Evolutionary conservation across 495 filamentous ascomycete genomes (phyloP).

Genomic region (Aspergillus diversus): DNA sequence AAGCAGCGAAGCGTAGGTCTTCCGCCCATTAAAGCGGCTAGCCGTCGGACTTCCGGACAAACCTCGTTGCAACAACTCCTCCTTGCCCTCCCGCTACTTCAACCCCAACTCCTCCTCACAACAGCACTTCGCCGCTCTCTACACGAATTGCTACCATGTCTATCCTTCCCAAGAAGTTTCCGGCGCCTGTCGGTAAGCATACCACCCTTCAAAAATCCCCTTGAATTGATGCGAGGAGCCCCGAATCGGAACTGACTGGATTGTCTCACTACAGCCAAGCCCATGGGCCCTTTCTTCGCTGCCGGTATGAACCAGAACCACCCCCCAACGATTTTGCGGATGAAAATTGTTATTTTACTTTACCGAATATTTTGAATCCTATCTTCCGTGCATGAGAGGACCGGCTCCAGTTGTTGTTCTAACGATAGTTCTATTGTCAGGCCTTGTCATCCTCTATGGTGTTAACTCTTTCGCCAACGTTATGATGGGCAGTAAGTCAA

Average conservation of each 20-base stretch:
- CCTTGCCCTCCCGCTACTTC: slow-evolving; percentile 33
- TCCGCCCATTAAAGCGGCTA: slow-evolving; percentile 26
- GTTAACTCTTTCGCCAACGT: slow-evolving; percentile 74
- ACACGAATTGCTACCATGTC: slow-evolving; percentile 61
- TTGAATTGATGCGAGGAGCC: neutral
- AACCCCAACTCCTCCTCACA: slow-evolving; percentile 37
- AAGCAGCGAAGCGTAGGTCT: slow-evolving; percentile 35
- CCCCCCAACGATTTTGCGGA: slow-evolving; percentile 4
- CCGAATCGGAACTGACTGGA: slow-evolving; percentile 34
- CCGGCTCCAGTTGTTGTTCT: slow-evolving; percentile 24
- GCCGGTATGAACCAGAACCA: slow-evolving; percentile 70
- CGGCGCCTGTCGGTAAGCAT: slow-evolving; percentile 79
- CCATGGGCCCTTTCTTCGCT: slow-evolving; percentile 88
- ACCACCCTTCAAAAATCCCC: slow-evolving; percentile 25
- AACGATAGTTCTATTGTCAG: slow-evolving; percentile 50
- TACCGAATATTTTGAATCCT: neutral
- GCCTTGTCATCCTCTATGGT: slow-evolving; percentile 82
- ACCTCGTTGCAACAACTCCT: slow-evolving; percentile 41
- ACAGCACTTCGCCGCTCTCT: slow-evolving; percentile 22
- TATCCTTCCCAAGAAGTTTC: slow-evolving; percentile 92
- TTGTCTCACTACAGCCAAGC: slow-evolving; percentile 64
- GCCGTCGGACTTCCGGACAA: slow-evolving; percentile 38
- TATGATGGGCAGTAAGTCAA: slow-evolving; percentile 71
- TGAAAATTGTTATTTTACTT: neutral
- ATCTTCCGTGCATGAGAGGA: too few relatives aligned